These are phyloP conservation scores for Pseudozyma sp. DNA, from an alignment of 1,284 basidiomycete genomes.

Conservation along the genomic window DNA sequence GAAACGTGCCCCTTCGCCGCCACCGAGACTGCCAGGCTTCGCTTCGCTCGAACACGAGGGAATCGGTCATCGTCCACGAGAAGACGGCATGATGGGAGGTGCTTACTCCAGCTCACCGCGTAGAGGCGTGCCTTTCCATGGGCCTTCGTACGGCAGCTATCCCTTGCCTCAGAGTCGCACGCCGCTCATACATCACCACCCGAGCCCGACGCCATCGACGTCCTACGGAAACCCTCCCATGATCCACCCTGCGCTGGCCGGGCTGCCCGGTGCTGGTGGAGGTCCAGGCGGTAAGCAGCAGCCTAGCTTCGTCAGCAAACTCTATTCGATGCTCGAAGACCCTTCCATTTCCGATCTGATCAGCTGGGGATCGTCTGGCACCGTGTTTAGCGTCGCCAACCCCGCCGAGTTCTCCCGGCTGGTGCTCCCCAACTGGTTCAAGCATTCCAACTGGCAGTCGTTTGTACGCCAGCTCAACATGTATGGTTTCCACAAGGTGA, in stretches of 20 bases:
- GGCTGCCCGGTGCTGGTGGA: constrained; percentile 54
- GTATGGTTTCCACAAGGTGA: constrained; percentile 66
- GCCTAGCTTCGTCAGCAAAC: constrained; percentile 60
- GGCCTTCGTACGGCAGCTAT: constrained; percentile 27
- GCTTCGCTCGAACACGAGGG: constrained; percentile 40
- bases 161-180: constrained; percentile 26
- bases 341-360: constrained; percentile 57
- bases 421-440: constrained; percentile 64
- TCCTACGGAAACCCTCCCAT: constrained; percentile 56
- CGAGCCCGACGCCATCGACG: constrained; percentile 32
- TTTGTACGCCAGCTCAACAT: constrained; percentile 66
- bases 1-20: constrained; percentile 28
- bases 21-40: constrained; percentile 42
- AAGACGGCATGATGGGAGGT: constrained; percentile 13
- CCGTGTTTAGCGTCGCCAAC: constrained; percentile 61
- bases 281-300: constrained; percentile 60
- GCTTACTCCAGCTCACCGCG: constrained; percentile 32
- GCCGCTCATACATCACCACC: constrained; percentile 38
- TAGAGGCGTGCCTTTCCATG: constrained; percentile 28
- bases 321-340: constrained; percentile 66
- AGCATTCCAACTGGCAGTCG: constrained; percentile 66
- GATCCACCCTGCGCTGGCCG: constrained; percentile 58
- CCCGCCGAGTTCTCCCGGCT: constrained; percentile 61
- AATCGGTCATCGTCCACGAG: constrained; percentile 24
- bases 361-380: constrained; percentile 56